phyloP scores from a whole-genome alignment of 2,329 filamentous ascomycete species.

The Pseudocercospora musae region DNA sequence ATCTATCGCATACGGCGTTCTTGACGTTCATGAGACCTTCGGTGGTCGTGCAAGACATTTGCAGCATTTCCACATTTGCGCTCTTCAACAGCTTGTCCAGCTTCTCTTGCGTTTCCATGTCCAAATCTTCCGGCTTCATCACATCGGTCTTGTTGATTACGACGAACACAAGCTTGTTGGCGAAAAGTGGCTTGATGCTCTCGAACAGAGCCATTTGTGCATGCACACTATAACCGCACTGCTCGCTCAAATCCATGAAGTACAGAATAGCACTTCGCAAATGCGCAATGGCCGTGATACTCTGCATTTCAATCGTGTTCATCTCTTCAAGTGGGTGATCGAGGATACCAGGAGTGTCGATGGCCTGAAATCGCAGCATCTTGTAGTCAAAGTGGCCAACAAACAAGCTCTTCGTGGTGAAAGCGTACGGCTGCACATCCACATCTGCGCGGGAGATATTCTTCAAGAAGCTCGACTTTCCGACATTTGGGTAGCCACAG shows the following conservation, averaged over 20 bases:
- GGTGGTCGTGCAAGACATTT: constrained; percentile 90
- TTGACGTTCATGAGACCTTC: constrained; percentile 94
- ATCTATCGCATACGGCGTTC: constrained; percentile 87
- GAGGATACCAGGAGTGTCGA: constrained; percentile 97
- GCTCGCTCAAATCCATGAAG: constrained; percentile 96
- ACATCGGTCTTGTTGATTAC: constrained; percentile 99
- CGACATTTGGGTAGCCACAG: constrained; percentile 95
- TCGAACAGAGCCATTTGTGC: constrained; percentile 94
- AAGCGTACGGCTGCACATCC: constrained; percentile 95
- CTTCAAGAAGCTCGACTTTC: constrained; percentile 93
- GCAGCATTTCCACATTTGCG: constrained; percentile 86
- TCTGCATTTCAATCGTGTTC: constrained; percentile 99
- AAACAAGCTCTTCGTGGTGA: constrained; percentile 96
- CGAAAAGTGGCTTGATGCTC: constrained; percentile 94
- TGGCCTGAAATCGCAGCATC: constrained; percentile 83
- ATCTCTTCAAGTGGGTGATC: constrained; percentile 98
- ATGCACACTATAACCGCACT: constrained; percentile 89
- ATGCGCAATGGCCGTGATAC: constrained; percentile 96
- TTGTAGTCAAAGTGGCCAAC: constrained; percentile 98
- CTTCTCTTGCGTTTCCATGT: constrained; percentile 71
- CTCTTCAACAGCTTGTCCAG: constrained; percentile 78
- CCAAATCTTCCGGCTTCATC: constrained; percentile 79
- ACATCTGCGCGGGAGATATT: constrained; percentile 93
- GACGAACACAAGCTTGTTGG: constrained; percentile 95
- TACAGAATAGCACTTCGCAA: constrained; percentile 92